A percentile compares a stretch with the other conserved stretches of the same genome.
These are phyloP conservation scores for Otatea glauca DNA, from an alignment of 176 grass and related monocot genomes.

Conservation along the genomic window DNA sequence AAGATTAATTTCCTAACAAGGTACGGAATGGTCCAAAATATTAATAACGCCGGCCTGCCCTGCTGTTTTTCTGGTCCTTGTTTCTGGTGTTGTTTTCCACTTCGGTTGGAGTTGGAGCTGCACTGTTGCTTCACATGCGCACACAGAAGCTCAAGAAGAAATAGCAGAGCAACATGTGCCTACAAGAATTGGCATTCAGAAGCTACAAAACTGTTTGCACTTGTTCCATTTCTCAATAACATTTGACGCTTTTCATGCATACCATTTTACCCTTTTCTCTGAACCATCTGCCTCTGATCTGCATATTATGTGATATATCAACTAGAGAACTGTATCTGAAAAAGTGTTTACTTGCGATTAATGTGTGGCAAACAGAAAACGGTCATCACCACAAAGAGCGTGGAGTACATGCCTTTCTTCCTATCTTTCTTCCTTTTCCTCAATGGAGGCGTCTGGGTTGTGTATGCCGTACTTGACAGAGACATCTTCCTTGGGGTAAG, in stretches of 20 bases:
- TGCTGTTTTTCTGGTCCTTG: neutral
- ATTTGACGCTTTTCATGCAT: neutral
- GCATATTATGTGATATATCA: neutral
- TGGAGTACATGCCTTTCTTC: constrained; percentile 86
- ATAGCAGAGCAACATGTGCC: neutral
- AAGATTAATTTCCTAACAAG: too few species aligned
- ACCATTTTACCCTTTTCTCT: neutral
- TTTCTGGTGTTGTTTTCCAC: neutral
- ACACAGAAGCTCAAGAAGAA: neutral
- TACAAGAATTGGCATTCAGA: neutral
- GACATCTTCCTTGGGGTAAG: constrained; percentile 73
- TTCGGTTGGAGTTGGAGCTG: neutral
- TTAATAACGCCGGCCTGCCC: neutral
- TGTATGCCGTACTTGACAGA: constrained; percentile 60
- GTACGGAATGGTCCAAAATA: neutral
- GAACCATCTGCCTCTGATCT: neutral
- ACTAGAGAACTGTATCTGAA: neutral
- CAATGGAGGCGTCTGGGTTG: constrained; percentile 66
- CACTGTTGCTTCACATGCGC: neutral
- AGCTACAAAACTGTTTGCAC: neutral
- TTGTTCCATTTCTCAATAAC: neutral
- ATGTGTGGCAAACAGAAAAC: constrained; percentile 46
- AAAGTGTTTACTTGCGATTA: neutral
- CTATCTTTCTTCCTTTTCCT: constrained; percentile 80
- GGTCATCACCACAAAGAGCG: constrained; percentile 62